These are phyloP conservation scores for Orbilia brochopaga DNA, from an alignment of 2,329 filamentous ascomycete genomes.

Conservation along the genomic window DNA sequence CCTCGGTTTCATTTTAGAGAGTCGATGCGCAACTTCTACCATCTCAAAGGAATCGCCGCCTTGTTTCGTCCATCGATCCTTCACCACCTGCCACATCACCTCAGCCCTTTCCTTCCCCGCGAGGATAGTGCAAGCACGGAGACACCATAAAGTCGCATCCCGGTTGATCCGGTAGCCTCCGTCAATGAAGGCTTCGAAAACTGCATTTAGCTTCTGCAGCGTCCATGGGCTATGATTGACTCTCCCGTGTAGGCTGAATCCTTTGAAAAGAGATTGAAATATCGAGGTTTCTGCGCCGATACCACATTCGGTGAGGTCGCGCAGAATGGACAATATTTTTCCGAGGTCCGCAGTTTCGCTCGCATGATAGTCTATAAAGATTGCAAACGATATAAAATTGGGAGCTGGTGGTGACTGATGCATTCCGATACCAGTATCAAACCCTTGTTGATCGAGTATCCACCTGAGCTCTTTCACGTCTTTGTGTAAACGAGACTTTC, in stretches of 20 bases:
- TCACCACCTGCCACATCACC: slow-evolving; percentile 43
- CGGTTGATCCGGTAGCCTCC: slow-evolving; percentile 53
- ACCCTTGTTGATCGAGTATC: slow-evolving; percentile 51
- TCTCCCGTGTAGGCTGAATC: slow-evolving; percentile 77
- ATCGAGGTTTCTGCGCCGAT: slow-evolving; percentile 76
- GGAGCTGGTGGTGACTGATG: slow-evolving; percentile 36
- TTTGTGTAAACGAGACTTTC: slow-evolving; percentile 21
- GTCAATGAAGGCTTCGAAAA: slow-evolving; percentile 70
- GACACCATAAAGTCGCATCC: slow-evolving; percentile 49
- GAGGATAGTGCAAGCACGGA: slow-evolving; percentile 54
- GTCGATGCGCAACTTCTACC: slow-evolving; percentile 22
- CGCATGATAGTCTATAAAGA: slow-evolving; percentile 78
- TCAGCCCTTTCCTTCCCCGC: slow-evolving; percentile 55
- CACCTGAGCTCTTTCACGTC: slow-evolving; percentile 52
- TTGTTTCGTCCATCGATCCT: slow-evolving; percentile 39
- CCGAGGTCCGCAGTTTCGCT: slow-evolving; percentile 71
- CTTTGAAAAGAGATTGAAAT: slow-evolving; percentile 81
- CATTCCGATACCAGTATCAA: slow-evolving; percentile 41
- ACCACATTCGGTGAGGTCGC: slow-evolving; percentile 76
- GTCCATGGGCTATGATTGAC: slow-evolving; percentile 73
- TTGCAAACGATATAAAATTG: slow-evolving; percentile 59
- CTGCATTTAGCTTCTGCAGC: slow-evolving; percentile 68
- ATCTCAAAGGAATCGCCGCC: slow-evolving; percentile 36
- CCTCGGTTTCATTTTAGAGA: slow-evolving; percentile 34
- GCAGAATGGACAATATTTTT: slow-evolving; percentile 72